These are phyloP conservation scores for Tilletia setariae DNA, from an alignment of 1,284 basidiomycete genomes.

Conservation along the genomic window DNA sequence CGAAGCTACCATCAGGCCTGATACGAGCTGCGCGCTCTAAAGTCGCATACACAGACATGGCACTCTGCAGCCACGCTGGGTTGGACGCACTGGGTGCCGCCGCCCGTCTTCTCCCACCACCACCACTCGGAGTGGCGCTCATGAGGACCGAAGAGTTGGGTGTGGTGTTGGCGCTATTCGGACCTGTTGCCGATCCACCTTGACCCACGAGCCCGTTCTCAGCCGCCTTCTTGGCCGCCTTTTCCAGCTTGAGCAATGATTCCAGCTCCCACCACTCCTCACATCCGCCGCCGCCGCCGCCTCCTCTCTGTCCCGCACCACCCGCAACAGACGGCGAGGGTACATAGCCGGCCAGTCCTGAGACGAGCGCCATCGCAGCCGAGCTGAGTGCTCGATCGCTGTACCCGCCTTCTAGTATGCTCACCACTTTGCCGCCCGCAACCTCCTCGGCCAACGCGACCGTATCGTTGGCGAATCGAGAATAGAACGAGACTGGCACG, in stretches of 20 bases:
- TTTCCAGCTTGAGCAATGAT: constrained; percentile 36
- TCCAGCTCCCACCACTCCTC: constrained; percentile 33
- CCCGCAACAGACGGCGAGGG: background rate
- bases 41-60: constrained; percentile 36
- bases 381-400: constrained; percentile 75
- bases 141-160: background rate
- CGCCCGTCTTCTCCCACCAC: background rate
- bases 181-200: background rate
- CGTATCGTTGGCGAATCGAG: constrained; percentile 75
- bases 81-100: constrained; percentile 26
- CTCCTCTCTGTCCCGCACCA: no score
- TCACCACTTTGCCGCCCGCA: constrained; percentile 71
- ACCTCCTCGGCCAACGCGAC: constrained; percentile 67
- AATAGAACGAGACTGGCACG: constrained; percentile 82
- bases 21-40: constrained; percentile 29
- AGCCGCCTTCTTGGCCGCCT: constrained; percentile 35
- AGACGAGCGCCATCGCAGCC: constrained; percentile 55
- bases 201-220: background rate
- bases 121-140: background rate
- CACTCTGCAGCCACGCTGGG: constrained; percentile 32
- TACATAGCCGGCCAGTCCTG: constrained; percentile 25
- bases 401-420: constrained; percentile 91
- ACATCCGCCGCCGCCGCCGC: background rate
- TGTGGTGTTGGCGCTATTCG: background rate
- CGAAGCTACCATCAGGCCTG: background rate